Base-by-base conservation (phyloP, 164 flowering plant genomes). In the Amborella trichopoda region DNA sequence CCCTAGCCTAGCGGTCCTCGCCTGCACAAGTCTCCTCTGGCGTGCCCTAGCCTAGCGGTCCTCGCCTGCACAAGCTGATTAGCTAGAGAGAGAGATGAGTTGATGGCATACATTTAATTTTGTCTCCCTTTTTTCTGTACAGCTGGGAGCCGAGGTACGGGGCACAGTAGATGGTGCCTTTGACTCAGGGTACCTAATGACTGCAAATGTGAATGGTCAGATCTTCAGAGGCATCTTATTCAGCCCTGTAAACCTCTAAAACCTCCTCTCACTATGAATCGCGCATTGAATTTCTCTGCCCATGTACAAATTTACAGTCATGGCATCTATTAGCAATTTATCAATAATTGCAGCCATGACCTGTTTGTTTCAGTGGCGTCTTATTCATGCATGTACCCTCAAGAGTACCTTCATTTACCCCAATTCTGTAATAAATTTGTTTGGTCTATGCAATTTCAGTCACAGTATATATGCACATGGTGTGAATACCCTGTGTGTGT, bases 101-200 rank as follows among this genome's bases (percentile, higher is more conserved):
- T n/a, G n/a, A n/a, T n/a, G n/a, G n/a, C n/a, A n/a, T n/a, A n/a
- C n/a, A n/a, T n/a, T n/a, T n/a, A n/a, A n/a, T n/a, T n/a, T n/a
- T n/a, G n/a, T n/a, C n/a, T n/a, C n/a, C n/a, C 26, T 32, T 28
- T 26, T 38, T 28, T 40, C n/a, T 46, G 12, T 18, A 13, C 42
- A 89, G 98, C 66, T 90, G 53, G 98, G 98, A 49, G 82, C 94
- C 50, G 94, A 86, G 9, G 77, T 90, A 6, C 71, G 62, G 6
- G 98, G 98, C 0, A 80, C 67, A 56, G 87, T 90, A 4, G 96
- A 86, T 38, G 98, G 81, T 41, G 76, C 84, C 10, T 90, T 90
- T 26, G 98, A 90, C 54, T 86, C 98, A 0, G 98, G 98, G 16
- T 83, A 67, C 55, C 76, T 90, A 17, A 75, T 90, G 89, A 86